These are phyloP conservation scores for Aspergillus nanangensis DNA, from an alignment of 495 filamentous ascomycete species.

Conservation along the genomic window DNA sequence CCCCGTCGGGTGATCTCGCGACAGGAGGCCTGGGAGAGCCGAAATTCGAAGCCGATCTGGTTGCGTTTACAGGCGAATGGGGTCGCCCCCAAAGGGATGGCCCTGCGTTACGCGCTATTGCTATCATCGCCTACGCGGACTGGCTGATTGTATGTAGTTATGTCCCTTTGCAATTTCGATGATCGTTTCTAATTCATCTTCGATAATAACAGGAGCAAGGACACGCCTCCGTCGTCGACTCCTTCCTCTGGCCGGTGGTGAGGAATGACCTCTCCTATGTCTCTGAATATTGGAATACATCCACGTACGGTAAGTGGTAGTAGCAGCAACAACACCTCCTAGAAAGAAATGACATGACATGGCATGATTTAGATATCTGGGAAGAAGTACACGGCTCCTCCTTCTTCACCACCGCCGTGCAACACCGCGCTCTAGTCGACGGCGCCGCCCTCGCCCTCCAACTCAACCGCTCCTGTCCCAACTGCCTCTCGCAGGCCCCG, in stretches of 20 bases:
- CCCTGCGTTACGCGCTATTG: constrained; percentile 39
- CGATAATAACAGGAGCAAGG: constrained; percentile 26
- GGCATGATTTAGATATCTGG: constrained; percentile 49
- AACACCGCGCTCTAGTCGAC: constrained; percentile 55
- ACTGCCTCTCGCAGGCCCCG: constrained; percentile 51
- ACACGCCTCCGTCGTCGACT: constrained; percentile 27
- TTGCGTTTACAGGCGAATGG: constrained; percentile 53
- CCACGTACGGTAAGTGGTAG: constrained; percentile 31
- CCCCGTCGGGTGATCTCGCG: constrained; percentile 49
- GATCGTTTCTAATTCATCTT: neutral
- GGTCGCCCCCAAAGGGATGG: constrained; percentile 62
- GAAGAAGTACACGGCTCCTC: constrained; percentile 58
- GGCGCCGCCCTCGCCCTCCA: constrained; percentile 49
- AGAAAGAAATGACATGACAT: no score
- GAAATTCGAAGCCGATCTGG: constrained; percentile 52
- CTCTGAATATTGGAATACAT: constrained; percentile 60
- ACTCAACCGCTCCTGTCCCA: constrained; percentile 33
- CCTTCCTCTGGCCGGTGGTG: constrained; percentile 52
- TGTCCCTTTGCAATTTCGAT: neutral
- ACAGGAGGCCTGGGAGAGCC: constrained; percentile 57
- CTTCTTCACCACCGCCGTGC: constrained; percentile 54
- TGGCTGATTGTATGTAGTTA: constrained; percentile 29
- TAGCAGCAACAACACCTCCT: no score
- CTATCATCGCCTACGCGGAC: constrained; percentile 31
- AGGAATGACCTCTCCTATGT: constrained; percentile 58